A percentile compares a stretch with the other conserved stretches of the same genome.
phyloP scores from a whole-genome alignment of 202 grass and related monocot genomes.

The Zizania palustris region DNA sequence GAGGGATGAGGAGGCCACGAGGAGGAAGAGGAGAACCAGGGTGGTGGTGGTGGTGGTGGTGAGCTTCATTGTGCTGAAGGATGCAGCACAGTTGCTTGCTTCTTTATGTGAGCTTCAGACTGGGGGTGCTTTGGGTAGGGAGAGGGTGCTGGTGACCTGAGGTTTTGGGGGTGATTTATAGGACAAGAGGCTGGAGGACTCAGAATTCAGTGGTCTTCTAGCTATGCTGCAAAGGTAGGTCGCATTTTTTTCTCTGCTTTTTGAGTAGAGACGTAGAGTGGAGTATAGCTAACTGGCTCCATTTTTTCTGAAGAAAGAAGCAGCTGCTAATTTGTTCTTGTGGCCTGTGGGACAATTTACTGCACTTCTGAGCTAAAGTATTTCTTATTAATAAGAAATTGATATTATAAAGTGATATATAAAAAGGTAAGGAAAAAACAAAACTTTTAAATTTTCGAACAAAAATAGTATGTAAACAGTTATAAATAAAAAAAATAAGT shows the following conservation, averaged over 20 bases:
- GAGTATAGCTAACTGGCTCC: background rate
- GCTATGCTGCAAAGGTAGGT: background rate
- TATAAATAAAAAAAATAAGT: too few relatives aligned
- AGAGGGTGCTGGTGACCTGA: background rate
- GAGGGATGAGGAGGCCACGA: constrained; percentile 44
- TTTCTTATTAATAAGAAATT: too few relatives aligned
- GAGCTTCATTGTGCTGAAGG: constrained; percentile 51
- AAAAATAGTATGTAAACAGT: too few relatives aligned
- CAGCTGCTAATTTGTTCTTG: background rate
- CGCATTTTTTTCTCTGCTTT: background rate
- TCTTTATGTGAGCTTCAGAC: background rate
- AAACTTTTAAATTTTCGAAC: too few relatives aligned
- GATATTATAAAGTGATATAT: too few relatives aligned
- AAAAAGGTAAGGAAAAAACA: too few relatives aligned
- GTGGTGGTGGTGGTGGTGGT: constrained; percentile 28
- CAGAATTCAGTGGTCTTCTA: background rate
- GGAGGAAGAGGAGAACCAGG: constrained; percentile 53
- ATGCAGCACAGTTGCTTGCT: background rate
- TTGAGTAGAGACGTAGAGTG: background rate
- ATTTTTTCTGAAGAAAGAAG: background rate
- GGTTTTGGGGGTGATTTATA: constrained; percentile 54
- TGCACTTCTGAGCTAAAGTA: too few relatives aligned
- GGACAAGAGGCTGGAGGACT: background rate
- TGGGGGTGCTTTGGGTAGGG: background rate
- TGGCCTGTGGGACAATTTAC: background rate